phyloP scores from a whole-genome alignment of 2,329 filamentous ascomycete genomes.

The Macrophomina tecta region DNA sequence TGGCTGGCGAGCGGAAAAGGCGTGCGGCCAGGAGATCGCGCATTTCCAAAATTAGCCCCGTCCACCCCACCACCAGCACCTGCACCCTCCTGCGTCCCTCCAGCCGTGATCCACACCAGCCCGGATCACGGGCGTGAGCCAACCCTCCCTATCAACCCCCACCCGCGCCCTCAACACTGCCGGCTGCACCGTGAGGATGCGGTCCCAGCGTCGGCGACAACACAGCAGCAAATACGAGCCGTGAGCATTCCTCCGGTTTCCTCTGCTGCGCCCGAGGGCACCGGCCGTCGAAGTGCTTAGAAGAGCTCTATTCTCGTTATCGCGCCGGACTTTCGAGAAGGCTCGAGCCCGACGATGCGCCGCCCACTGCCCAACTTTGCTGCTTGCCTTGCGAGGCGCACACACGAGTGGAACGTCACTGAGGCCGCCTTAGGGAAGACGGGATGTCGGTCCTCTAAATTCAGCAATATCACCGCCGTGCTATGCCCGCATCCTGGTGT shows the following conservation, averaged over 20 bases:
- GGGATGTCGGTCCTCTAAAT: conserved; percentile 7
- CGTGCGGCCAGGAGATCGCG: background rate
- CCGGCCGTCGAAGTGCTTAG: background rate
- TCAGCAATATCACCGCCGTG: conserved; percentile 15
- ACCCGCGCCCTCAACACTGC: background rate
- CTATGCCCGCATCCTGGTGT: background rate
- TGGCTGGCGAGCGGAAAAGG: conserved; percentile 5
- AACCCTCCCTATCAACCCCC: background rate
- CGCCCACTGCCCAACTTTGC: background rate
- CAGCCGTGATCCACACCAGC: background rate
- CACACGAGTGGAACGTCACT: conserved; percentile 12
- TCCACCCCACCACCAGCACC: background rate
- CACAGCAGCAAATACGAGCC: conserved; percentile 18
- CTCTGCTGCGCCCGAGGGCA: background rate
- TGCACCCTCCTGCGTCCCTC: background rate
- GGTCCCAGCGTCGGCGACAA: conserved; percentile 5
- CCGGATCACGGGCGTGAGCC: background rate
- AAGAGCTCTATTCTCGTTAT: background rate
- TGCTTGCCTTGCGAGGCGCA: background rate
- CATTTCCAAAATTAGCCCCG: conserved; percentile 11
- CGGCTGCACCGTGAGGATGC: conserved; percentile 17
- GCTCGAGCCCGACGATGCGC: background rate
- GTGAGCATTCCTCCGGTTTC: background rate
- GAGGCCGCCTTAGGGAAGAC: background rate
- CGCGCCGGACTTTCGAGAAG: background rate